Evolutionary conservation across 1,139 yeast species (phyloP).

Genomic region (Blastobotrys arbuscula): DNA sequence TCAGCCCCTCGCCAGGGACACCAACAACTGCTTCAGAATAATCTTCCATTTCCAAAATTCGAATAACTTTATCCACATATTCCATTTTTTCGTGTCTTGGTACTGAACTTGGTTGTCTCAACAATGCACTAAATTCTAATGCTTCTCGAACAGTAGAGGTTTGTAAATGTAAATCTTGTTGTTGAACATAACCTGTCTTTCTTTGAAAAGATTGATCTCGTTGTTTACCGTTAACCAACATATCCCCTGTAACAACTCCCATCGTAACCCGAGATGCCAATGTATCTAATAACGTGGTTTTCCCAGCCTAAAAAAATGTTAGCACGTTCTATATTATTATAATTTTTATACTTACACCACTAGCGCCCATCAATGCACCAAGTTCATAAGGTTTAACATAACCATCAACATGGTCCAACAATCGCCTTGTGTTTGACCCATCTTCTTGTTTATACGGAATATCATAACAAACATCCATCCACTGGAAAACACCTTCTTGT

Average conservation of each 20-base stretch:
- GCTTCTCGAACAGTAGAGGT: conserved; percentile 95
- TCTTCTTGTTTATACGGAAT: conserved; percentile 50
- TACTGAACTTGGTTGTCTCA: conserved; percentile 81
- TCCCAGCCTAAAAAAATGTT: conserved; percentile 75
- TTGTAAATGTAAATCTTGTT: conserved; percentile 85
- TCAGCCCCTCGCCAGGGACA: conserved; percentile 87
- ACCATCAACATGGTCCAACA: conserved; percentile 54
- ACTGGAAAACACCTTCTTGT: conserved; percentile 54
- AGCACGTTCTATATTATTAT: conserved; percentile 43
- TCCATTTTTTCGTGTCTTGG: conserved; percentile 57
- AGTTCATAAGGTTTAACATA: conserved; percentile 56
- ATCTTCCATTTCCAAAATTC: conserved; percentile 78
- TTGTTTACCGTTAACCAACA: conserved; percentile 67
- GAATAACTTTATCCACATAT: conserved; percentile 60
- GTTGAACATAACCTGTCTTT: conserved; percentile 96
- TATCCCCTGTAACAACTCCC: conserved; percentile 62
- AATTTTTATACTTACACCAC: conserved; percentile 65
- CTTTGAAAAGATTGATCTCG: conserved; percentile 46
- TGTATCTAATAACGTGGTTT: conserved; percentile 86
- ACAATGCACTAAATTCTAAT: conserved; percentile 81
- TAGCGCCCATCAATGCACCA: conserved; percentile 59
- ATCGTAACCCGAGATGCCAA: conserved; percentile 81
- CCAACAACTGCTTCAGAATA: conserved; percentile 76
- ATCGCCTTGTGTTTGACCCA: conserved; percentile 38
- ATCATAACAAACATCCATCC: conserved; percentile 74